Percentiles rank a stretch among this genome's conserved stretches.
Evolutionary conservation across 192 early-diverging fungal genomes (phyloP).

Genomic region (Rhizoclosmatium globosum): DNA sequence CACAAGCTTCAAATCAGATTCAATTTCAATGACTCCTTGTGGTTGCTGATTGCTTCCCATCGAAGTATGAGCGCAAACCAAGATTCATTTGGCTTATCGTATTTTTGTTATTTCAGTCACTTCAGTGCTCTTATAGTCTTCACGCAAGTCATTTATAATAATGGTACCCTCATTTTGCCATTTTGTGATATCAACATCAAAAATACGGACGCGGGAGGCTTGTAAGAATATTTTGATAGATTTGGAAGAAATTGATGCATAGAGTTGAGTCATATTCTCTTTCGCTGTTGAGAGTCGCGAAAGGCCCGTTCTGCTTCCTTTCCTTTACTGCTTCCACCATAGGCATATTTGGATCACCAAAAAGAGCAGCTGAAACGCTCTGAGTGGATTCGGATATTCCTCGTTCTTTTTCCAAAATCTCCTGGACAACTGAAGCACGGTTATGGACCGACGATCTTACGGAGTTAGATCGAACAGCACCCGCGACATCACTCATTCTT

Average conservation of each 20-base stretch:
- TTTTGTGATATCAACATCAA: conserved; percentile 23
- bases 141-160: conserved; percentile 1
- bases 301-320: background rate
- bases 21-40: conserved; percentile 6
- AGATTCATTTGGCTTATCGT: background rate
- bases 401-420: no score
- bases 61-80: background rate
- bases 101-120: background rate
- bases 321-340: background rate
- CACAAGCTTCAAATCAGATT: conserved; percentile 19
- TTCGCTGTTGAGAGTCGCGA: background rate
- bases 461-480: no score
- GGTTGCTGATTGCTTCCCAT: conserved; percentile 15
- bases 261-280: background rate
- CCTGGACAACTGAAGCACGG: no score
- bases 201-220: background rate
- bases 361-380: background rate
- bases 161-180: conserved; percentile 1
- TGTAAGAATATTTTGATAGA: conserved; percentile 17
- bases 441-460: no score
- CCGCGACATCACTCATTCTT: no score
- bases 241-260: background rate
- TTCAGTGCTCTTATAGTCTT: conserved; percentile 19
- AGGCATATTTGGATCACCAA: conserved; percentile 29
- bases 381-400: background rate